These are phyloP conservation scores for Rhododendron molle DNA, from an alignment of 148 eudicot species.

Conservation along the genomic window DNA sequence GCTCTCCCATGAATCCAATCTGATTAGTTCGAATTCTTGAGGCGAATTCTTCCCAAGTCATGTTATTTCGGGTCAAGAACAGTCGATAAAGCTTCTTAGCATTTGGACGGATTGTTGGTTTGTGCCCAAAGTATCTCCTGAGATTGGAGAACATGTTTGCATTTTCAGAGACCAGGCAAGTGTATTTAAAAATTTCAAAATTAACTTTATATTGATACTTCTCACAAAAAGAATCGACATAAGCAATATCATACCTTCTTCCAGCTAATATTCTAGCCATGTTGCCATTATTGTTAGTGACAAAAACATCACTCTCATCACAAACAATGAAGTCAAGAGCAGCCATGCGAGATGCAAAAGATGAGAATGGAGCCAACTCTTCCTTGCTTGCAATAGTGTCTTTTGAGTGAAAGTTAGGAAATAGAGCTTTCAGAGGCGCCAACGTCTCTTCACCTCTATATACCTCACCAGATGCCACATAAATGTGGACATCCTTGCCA, in stretches of 20 bases:
- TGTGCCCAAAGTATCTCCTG: constrained; percentile 90
- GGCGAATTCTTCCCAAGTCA: constrained; percentile 60
- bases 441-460: constrained; percentile 78
- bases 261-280: constrained; percentile 92
- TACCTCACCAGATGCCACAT: constrained; percentile 85
- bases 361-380: constrained; percentile 59
- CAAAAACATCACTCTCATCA: constrained; percentile 80
- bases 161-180: background rate
- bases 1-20: constrained; percentile 73
- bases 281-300: constrained; percentile 87
- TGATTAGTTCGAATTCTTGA: constrained; percentile 42
- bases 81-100: constrained; percentile 51
- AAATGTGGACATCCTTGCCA: constrained; percentile 59
- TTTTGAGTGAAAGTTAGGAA: constrained; percentile 75
- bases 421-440: constrained; percentile 74
- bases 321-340: constrained; percentile 84
- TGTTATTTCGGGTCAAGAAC: constrained; percentile 47
- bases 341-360: constrained; percentile 86
- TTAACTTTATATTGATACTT: background rate
- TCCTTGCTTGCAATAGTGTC: constrained; percentile 58
- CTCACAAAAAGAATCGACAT: background rate
- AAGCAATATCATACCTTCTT: constrained; percentile 52
- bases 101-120: constrained; percentile 82
- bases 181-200: background rate
- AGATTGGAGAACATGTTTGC: constrained; percentile 2